Conservation (phyloP, 805 yeast species). For the Monosporozyma aerobia region DNA sequence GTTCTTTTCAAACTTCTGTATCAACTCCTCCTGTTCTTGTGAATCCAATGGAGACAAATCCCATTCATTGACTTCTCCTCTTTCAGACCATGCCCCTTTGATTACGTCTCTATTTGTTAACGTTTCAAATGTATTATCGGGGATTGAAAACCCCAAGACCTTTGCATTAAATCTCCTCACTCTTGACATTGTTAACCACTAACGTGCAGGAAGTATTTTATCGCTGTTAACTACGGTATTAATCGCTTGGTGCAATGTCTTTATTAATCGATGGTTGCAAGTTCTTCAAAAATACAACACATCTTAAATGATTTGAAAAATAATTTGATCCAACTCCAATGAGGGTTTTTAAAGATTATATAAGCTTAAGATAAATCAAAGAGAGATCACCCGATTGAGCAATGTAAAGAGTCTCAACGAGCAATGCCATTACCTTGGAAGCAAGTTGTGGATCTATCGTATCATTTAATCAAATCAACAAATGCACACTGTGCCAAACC, state of each 20-base stretch:
- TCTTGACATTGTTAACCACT: constrained; percentile 16
- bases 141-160: constrained; percentile 6
- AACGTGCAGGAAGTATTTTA: no score
- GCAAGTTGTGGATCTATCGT: constrained; percentile 17
- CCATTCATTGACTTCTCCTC: constrained; percentile 9
- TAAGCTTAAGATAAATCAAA: neutral
- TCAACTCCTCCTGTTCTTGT: constrained; percentile 28
- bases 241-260: no score
- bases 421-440: constrained; percentile 10
- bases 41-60: constrained; percentile 20
- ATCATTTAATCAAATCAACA: constrained; percentile 11
- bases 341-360: neutral
- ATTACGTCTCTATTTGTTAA: neutral
- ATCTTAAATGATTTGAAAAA: no score
- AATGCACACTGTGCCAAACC: constrained; percentile 18
- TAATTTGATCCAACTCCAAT: no score
- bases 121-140: neutral
- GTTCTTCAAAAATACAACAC: no score
- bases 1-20: constrained; percentile 18
- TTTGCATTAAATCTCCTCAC: constrained; percentile 15
- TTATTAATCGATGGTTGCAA: no score
- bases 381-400: neutral
- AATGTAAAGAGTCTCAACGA: neutral
- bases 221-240: no score
- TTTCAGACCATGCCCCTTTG: neutral